Percentiles rank a stretch among this genome's conserved stretches.
Evolutionary conservation across 257 asterid genomes (phyloP).

Genomic region (Fraxinus excelsior): DNA sequence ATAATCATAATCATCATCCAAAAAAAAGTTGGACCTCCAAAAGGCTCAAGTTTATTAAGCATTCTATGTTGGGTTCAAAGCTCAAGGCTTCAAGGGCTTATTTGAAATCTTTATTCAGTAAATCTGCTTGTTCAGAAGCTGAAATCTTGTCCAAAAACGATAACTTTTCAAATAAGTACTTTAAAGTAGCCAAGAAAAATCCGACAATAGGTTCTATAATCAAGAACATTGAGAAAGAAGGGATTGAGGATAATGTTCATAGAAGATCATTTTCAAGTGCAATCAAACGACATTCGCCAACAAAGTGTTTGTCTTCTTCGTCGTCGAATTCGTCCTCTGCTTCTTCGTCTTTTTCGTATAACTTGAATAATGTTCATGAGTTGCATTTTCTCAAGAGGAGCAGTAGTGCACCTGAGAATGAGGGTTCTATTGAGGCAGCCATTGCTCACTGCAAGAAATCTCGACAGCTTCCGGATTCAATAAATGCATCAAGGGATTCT

Average conservation of each 20-base stretch:
- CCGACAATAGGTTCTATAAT: slow-evolving; percentile 33
- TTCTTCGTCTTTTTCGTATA: slow-evolving; percentile 57
- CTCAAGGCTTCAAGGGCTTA: slow-evolving; percentile 43
- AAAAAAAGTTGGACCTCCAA: slow-evolving; percentile 53
- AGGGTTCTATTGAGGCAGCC: slow-evolving; percentile 77
- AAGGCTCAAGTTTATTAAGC: slow-evolving; percentile 44
- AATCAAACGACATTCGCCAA: slow-evolving; percentile 63
- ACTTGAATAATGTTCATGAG: slow-evolving; percentile 46
- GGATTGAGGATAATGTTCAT: slow-evolving; percentile 33
- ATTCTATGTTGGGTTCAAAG: slow-evolving; percentile 36
- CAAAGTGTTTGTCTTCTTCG: slow-evolving; percentile 50
- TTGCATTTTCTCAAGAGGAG: slow-evolving; percentile 54
- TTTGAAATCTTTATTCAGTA: slow-evolving; percentile 41
- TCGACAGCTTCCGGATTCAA: slow-evolving; percentile 34
- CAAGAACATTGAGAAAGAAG: slow-evolving; percentile 41
- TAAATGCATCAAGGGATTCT: slow-evolving; percentile 24
- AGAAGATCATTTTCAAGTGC: slow-evolving; percentile 82
- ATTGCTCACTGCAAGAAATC: slow-evolving; percentile 89
- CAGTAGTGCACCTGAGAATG: slow-evolving; percentile 70
- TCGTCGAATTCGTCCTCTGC: slow-evolving; percentile 40
- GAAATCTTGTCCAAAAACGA: not conserved
- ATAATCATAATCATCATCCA: slow-evolving; percentile 3
- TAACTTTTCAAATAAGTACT: not conserved
- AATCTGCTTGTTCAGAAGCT: slow-evolving; percentile 32
- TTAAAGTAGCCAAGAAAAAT: not conserved